Evolutionary conservation across 2,329 filamentous ascomycete species (phyloP).

Genomic region (Beauveria varroae): DNA sequence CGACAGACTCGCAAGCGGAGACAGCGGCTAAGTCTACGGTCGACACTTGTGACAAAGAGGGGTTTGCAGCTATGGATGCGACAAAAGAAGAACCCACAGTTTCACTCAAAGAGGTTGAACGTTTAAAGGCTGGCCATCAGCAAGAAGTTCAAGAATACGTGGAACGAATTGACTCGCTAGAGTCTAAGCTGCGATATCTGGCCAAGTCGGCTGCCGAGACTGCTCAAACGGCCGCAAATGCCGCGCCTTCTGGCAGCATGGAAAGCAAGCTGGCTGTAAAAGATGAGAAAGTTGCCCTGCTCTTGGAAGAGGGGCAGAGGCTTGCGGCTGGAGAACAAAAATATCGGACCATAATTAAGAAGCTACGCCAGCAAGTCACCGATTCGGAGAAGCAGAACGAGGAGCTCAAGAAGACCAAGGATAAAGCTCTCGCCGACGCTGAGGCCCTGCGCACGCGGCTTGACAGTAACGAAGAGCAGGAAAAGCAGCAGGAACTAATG

Average conservation of each 20-base stretch:
- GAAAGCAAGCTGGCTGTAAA: constrained; percentile 83
- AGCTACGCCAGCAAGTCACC: constrained; percentile 58
- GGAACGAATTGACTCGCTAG: constrained; percentile 85
- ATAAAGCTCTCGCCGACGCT: constrained; percentile 48
- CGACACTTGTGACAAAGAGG: background rate
- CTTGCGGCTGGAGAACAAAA: constrained; percentile 82
- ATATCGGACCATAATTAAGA: constrained; percentile 75
- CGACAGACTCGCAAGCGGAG: background rate
- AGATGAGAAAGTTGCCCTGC: constrained; percentile 78
- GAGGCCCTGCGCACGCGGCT: constrained; percentile 39
- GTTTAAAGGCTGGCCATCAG: constrained; percentile 43
- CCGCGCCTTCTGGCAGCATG: constrained; percentile 53
- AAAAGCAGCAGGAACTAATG: constrained; percentile 45
- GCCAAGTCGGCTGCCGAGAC: constrained; percentile 71
- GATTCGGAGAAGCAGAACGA: constrained; percentile 58
- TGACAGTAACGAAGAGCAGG: constrained; percentile 42
- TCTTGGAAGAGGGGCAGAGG: constrained; percentile 89
- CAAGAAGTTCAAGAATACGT: constrained; percentile 78
- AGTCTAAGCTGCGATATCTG: constrained; percentile 84
- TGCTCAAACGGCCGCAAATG: constrained; percentile 60
- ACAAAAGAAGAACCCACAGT: background rate
- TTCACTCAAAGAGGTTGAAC: constrained; percentile 14
- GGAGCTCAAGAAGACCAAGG: constrained; percentile 51
- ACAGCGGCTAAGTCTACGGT: background rate
- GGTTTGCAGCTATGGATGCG: background rate